Base-by-base conservation (phyloP, 176 grass and related monocot species). In the Ananas comosus region DNA sequence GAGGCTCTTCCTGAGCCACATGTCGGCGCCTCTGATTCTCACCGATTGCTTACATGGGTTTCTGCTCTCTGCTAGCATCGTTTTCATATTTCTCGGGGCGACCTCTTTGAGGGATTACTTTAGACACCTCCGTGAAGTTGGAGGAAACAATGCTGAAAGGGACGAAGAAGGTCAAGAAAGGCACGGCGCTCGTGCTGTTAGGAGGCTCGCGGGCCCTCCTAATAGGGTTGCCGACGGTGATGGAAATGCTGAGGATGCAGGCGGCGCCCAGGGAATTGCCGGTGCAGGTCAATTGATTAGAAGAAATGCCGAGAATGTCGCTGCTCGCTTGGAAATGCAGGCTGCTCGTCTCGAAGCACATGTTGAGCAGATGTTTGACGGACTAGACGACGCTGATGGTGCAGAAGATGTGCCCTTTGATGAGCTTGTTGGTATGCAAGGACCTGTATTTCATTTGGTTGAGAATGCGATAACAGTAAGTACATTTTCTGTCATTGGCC, bases 351-450 rank as follows among this genome's bases (percentile, higher is more conserved):
- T 99, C 65, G 95, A 99, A 79, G 95, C 95, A 18, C 95, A 99
- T 71, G 95, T 99, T 66, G 95, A 99, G 76, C 95, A 99, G 80
- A 99, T 99, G 87, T 72, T 99, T 75, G 95, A 99, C 86, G 95
- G 87, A 74, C 54, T 99, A 42, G 95, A 99, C 86, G 95, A 99
- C 48, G 95, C 95, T 17, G 95, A 99, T 82, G 95, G 95, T 64
- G 95, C 90, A 29, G 95, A 99, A 67, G 95, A 99, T 71, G 90
- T 99, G 81, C 95, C 95, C 23, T 99, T 99, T 72, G 95, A 99
- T 68, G 90, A 99, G 53, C 95, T 99, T 53, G 85, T 99, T 3
- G 95, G 95, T 11, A 99, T 99, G 95, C 95, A 99, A 85, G 95
- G 95, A 18, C 95, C 95, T 71, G 90, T 99, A 27, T 99, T 99